Conservation (phyloP, 1,284 basidiomycete genomes). For the Sporisorium sorghi region DNA sequence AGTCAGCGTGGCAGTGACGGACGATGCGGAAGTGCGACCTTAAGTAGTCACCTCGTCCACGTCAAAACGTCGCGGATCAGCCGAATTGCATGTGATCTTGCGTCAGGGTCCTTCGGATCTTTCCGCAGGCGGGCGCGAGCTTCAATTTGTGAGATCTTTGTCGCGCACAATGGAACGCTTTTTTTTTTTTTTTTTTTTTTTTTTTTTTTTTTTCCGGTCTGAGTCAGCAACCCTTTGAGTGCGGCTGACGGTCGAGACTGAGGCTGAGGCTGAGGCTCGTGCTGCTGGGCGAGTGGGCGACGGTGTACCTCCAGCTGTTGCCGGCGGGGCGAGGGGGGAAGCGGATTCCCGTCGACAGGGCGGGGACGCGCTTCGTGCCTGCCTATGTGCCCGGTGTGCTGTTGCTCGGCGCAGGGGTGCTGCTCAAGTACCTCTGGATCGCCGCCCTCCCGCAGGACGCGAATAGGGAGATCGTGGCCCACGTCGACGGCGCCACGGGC, state of each 20-base stretch:
- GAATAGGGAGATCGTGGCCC: slow-evolving; percentile 39
- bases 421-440: slow-evolving; percentile 59
- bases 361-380: slow-evolving; percentile 11
- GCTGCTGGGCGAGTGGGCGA: slow-evolving; percentile 52
- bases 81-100: slow-evolving; percentile 1
- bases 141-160: background rate
- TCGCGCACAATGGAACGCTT: background rate
- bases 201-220: background rate
- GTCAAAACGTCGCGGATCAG: slow-evolving; percentile 11
- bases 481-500: slow-evolving; percentile 49
- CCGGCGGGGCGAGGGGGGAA: background rate
- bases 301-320: slow-evolving; percentile 44
- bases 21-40: background rate
- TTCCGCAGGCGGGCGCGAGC: background rate
- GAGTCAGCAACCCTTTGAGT: background rate
- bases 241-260: background rate
- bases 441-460: slow-evolving; percentile 31
- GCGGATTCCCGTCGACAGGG: slow-evolving; percentile 26
- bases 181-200: too few relatives aligned
- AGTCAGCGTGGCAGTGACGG: background rate
- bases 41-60: background rate
- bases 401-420: slow-evolving; percentile 28
- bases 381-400: slow-evolving; percentile 32
- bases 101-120: slow-evolving; percentile 12
- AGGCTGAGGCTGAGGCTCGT: too few relatives aligned